Base-by-base conservation (phyloP, 306 rosid species). In the Cotoneaster glaucophyllus region DNA sequence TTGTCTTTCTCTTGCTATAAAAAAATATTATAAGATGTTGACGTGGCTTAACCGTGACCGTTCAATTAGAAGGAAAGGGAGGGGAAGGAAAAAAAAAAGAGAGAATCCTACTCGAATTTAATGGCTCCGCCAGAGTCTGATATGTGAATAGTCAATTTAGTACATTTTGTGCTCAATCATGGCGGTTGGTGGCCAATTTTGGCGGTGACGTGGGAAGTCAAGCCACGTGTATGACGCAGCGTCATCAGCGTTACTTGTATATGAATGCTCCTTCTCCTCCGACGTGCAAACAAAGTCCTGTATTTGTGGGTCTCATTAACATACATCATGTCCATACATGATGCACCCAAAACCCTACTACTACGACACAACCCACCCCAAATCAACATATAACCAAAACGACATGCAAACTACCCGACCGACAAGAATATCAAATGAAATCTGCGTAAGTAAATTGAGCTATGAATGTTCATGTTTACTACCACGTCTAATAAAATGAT, bases 231-330 rank as follows among this genome's bases (percentile, higher is more conserved):
- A 19, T 2, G 71, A 61, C n/a, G 66, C 29, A 64, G 71, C 15
- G 69, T 71, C 78, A 54, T 78, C 76, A 71, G 75, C 19, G 69
- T 71, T 22, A 78, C 78, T 58, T 83, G 0, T 45, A 52, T 14
- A 11, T 67, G 54, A 70, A 74, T 64, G 72, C 67, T 71, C 72
- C 19, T 43, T 9, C 69, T 64, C 71, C 61, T 9, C 10, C 74
- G 71, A 70, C 80, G 75, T 79, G 78, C 83, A 21, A 41, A 50
- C 64, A 52, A 72, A 73, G 72, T 54, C 44, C 56, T 3, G 8
- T 13, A 8, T 28, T 25, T 29, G 52, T 54, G 83, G 29, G 71
- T 34, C 70, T 58, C 26, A 15, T 21, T 56, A n/a, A 54, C 61
- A 54, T 54, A 13, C 26, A 54, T 45, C 18, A 1, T 45, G 53